These are phyloP conservation scores for Russula virescens DNA, from an alignment of 768 basidiomycete genomes.

Conservation along the genomic window DNA sequence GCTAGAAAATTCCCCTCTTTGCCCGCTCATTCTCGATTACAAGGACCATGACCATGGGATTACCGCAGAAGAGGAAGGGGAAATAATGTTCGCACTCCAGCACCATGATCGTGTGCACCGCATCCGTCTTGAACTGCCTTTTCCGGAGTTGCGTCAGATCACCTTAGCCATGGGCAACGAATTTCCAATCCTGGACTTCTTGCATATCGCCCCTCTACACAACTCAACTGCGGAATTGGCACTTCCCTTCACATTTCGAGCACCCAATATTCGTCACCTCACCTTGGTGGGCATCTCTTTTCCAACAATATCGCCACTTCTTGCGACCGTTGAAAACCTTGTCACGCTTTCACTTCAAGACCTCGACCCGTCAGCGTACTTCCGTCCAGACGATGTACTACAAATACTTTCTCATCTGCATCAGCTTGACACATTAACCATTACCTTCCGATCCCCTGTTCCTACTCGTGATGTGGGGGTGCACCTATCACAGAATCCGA, in stretches of 20 bases:
- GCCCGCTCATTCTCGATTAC: not conserved
- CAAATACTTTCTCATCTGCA: not conserved
- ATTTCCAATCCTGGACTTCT: not conserved
- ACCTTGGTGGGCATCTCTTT: not conserved
- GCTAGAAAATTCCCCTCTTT: not conserved
- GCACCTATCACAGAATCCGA: not conserved
- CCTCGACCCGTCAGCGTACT: not conserved
- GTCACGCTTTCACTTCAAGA: not conserved
- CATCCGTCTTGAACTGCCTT: not conserved
- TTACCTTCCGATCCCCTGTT: not conserved
- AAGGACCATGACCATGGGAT: not conserved
- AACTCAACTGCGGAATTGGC: not conserved
- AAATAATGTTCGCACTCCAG: not conserved
- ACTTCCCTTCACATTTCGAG: not conserved
- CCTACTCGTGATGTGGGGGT: not conserved
- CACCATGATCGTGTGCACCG: not conserved
- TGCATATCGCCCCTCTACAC: not conserved
- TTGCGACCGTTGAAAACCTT: not conserved
- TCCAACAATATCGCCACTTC: not conserved
- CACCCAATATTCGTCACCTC: not conserved
- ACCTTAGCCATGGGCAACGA: not conserved
- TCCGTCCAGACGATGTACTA: not conserved
- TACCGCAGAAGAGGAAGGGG: not conserved
- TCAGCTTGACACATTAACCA: not conserved
- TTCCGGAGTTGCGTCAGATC: not conserved